Conservation (phyloP, 2,329 filamentous ascomycete genomes). For the Alternaria brassicicola region DNA sequence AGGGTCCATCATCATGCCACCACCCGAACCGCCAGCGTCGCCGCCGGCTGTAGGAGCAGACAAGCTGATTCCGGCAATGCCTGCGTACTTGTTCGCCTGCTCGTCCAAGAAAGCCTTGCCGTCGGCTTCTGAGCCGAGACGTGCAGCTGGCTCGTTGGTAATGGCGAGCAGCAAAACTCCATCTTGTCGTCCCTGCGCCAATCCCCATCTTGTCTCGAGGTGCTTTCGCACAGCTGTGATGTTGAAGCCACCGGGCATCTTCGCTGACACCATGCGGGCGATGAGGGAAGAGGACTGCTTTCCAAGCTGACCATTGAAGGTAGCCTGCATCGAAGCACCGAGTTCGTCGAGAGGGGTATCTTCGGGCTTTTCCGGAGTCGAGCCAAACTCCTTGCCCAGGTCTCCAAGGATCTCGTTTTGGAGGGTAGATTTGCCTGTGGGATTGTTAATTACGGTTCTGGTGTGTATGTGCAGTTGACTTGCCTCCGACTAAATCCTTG, state of each 20-base stretch:
- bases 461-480: constrained; percentile 48
- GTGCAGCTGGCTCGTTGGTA: constrained; percentile 88
- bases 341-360: constrained; percentile 96
- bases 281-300: constrained; percentile 95
- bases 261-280: constrained; percentile 93
- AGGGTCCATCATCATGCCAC: constrained; percentile 99
- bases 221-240: constrained; percentile 96
- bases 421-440: constrained; percentile 89
- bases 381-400: constrained; percentile 96
- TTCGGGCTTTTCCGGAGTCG: constrained; percentile 97
- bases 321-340: constrained; percentile 92
- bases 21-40: constrained; percentile 72
- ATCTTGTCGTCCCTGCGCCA: constrained; percentile 86
- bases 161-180: constrained; percentile 85
- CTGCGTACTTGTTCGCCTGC: constrained; percentile 86
- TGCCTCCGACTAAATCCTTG: constrained; percentile 97
- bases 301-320: constrained; percentile 97
- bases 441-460: constrained; percentile 21
- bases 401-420: constrained; percentile 99
- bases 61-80: constrained; percentile 80
- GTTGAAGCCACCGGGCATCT: constrained; percentile 99
- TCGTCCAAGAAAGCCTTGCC: constrained; percentile 92
- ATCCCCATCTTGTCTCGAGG: constrained; percentile 89
- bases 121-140: constrained; percentile 86
- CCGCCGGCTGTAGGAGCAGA: constrained; percentile 73